Conservation (phyloP, 1,284 basidiomycete genomes). For the Meira nashicola region DNA sequence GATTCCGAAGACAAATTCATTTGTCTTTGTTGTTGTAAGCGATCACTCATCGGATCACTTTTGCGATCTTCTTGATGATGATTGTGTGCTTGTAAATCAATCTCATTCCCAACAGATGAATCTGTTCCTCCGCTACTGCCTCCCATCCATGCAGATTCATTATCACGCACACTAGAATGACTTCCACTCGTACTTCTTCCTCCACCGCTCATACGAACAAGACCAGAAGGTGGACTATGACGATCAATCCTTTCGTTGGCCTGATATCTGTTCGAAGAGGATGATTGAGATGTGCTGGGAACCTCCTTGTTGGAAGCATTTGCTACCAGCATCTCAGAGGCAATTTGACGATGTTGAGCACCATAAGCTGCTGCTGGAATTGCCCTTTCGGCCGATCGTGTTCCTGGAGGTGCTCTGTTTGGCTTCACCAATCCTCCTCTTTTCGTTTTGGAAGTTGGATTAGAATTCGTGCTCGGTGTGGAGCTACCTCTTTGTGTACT, state of each 20-base stretch:
- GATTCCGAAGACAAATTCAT: neutral
- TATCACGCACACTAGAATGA: neutral
- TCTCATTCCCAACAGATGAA: neutral
- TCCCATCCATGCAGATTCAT: constrained; percentile 16
- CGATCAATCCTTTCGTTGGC: neutral
- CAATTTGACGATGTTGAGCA: constrained; percentile 83
- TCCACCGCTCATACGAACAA: neutral
- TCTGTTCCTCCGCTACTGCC: neutral
- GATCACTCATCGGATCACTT: neutral
- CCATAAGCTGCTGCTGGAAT: constrained; percentile 85
- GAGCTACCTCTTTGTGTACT: too few relatives aligned
- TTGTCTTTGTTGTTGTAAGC: neutral
- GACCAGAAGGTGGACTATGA: neutral
- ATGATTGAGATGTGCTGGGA: neutral
- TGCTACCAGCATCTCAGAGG: constrained; percentile 62
- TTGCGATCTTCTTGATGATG: constrained; percentile 4
- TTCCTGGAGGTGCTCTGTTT: constrained; percentile 40
- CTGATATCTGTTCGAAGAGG: neutral
- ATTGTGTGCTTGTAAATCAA: neutral
- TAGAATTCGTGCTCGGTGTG: neutral
- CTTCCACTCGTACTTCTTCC: neutral
- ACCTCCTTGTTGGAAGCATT: constrained; percentile 7
- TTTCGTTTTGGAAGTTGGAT: constrained; percentile 8
- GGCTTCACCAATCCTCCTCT: constrained; percentile 28
- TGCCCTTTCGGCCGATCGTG: constrained; percentile 73